Evolutionary conservation across 495 filamentous ascomycete species (phyloP).

Genomic region (Penicillium canescens): DNA sequence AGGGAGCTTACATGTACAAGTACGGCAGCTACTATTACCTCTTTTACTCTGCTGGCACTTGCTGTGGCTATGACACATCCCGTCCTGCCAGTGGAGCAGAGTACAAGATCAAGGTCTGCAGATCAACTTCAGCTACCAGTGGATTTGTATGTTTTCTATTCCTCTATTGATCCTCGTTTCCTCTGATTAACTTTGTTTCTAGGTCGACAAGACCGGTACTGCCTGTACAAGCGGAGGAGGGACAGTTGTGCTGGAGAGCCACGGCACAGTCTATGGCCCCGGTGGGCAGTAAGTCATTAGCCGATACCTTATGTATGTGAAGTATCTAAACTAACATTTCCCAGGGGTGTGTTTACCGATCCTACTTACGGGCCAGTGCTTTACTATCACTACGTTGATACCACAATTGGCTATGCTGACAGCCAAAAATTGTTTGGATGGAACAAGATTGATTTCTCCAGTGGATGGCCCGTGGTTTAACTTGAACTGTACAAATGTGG

Average conservation of each 20-base stretch:
- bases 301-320: neutral
- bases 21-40: slow-evolving; percentile 65
- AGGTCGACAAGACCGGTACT: slow-evolving; percentile 57
- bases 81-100: slow-evolving; percentile 60
- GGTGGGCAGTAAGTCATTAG: slow-evolving; percentile 59
- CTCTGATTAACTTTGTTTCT: neutral
- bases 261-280: slow-evolving; percentile 68
- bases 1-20: slow-evolving; percentile 61
- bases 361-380: slow-evolving; percentile 52
- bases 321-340: slow-evolving; percentile 9
- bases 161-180: neutral
- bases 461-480: slow-evolving; percentile 64
- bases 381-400: slow-evolving; percentile 75
- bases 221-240: slow-evolving; percentile 63
- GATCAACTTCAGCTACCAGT: slow-evolving; percentile 55
- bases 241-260: slow-evolving; percentile 60
- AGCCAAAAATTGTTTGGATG: slow-evolving; percentile 66
- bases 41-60: slow-evolving; percentile 66
- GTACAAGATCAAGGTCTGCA: slow-evolving; percentile 71
- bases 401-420: slow-evolving; percentile 62
- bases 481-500: neutral
- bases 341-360: slow-evolving; percentile 51
- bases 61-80: slow-evolving; percentile 59
- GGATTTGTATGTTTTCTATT: slow-evolving; percentile 47
- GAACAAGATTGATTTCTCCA: slow-evolving; percentile 64